Base-by-base conservation (phyloP, 495 filamentous ascomycete genomes). In the Aspergillus olivimuriae region DNA sequence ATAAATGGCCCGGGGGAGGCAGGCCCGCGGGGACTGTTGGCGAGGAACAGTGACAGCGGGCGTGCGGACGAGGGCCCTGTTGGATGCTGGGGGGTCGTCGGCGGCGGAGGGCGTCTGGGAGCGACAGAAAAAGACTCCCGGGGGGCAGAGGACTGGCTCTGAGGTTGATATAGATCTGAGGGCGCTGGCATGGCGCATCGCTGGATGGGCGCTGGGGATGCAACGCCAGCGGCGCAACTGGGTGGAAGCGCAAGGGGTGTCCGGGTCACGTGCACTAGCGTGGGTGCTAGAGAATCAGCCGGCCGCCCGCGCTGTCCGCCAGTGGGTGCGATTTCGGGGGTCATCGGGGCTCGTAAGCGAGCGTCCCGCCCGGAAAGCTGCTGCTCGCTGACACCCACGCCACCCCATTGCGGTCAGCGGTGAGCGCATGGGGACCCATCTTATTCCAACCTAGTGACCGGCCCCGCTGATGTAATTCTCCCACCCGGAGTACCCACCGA, bases 241-340 rank as follows among this genome's bases (percentile, higher is more conserved):
- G 55, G 63, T 66, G 63, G 41, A 24, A 44, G 60, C 63, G 60
- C 60, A 48, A 62, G 55, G 53, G 53, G 57, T 48, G 39, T 24
- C 19, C 16, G 4, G 45, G 48, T 28, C 30, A 42, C 43, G 49
- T 49, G 41, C 17, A 36, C 35, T 60, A 61, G 59, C 37, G 23
- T 62, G 58, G 51, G 63, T 64, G 59, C 60, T 55, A 60, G 56
- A 60, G 52, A 67, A 65, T 61, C 57, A 60, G 44, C 57, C 58
- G 62, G 58, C 51, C 51, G 31, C 17, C 36, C 16, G 5, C 10
- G 32, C 20, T 26, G 35, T 33, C 47, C 38, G 44, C 20, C 18
- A 20, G 41, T 41, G 41, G 45, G 43, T 52, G 53, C 53, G 37
- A 49, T 38, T 38, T 48, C 34, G 30, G 43, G n/a, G 16, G 4